Percentiles rank a stretch among this genome's conserved stretches.
These are phyloP conservation scores for Mayamaea pseudoterrestris DNA, from an alignment of 108 stramenopile species.

Conservation along the genomic window DNA sequence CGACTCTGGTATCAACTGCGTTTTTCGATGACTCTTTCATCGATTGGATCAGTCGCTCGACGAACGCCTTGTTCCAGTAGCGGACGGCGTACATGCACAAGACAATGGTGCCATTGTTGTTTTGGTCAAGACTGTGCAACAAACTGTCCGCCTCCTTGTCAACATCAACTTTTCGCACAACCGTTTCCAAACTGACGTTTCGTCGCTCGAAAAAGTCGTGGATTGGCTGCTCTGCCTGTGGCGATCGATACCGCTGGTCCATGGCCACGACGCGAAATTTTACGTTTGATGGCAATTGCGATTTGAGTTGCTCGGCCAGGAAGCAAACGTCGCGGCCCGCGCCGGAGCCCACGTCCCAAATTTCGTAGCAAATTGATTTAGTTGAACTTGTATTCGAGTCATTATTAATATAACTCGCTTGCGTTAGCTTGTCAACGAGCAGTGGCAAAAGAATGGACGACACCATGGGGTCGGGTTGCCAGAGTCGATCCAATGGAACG, in stretches of 20 bases:
- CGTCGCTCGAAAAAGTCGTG: conserved; percentile 47
- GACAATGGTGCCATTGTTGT: no score
- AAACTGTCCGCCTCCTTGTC: conserved; percentile 19
- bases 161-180: conserved; percentile 27
- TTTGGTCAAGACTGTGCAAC: not conserved
- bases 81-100: conserved; percentile 46
- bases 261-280: conserved; percentile 51
- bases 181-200: conserved; percentile 30
- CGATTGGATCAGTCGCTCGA: not conserved
- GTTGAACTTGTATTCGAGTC: no score
- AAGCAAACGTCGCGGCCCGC: conserved; percentile 70
- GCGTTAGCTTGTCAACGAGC: conserved; percentile 8
- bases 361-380: no score
- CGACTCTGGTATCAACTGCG: no score
- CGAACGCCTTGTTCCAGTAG: conserved; percentile 45
- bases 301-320: conserved; percentile 58
- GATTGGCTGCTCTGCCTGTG: conserved; percentile 37
- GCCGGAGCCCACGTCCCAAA: conserved; percentile 73
- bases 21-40: no score
- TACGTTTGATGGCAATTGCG: no score
- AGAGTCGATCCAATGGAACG: conserved; percentile 51
- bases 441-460: conserved; percentile 32
- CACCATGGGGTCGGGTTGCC: conserved; percentile 73
- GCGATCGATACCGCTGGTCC: conserved; percentile 54
- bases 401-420: not conserved